Percentiles rank a stretch among this genome's conserved stretches.
phyloP scores from a whole-genome alignment of 176 grass and related monocot species.

The Zoysia pacifica region DNA sequence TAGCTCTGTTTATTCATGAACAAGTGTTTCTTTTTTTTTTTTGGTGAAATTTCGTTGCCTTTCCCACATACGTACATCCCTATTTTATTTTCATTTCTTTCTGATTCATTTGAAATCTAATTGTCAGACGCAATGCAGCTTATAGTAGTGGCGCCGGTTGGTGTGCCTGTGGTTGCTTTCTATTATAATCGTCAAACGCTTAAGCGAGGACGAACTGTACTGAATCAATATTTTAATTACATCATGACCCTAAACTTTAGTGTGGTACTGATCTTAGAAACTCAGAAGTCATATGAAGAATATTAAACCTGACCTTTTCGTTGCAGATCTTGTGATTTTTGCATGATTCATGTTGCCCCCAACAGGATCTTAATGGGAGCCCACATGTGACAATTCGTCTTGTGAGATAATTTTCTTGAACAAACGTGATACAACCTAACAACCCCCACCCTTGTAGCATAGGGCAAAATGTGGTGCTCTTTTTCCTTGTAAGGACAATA shows the following conservation, averaged over 20 bases:
- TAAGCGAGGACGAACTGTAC: too few species aligned
- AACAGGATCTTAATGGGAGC: too few species aligned
- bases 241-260: background rate
- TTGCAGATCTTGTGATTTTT: background rate
- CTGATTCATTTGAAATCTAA: background rate
- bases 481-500: slow-evolving; percentile 14
- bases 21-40: background rate
- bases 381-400: background rate
- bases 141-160: slow-evolving; percentile 1
- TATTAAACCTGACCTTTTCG: background rate
- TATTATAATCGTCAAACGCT: slow-evolving; percentile 13
- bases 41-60: background rate
- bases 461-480: too few species aligned
- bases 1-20: background rate
- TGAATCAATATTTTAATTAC: too few species aligned
- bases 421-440: background rate
- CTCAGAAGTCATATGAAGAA: background rate
- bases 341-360: background rate
- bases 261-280: background rate
- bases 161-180: slow-evolving; percentile 24
- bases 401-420: background rate
- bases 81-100: slow-evolving; percentile 13
- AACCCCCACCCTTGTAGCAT: too few species aligned
- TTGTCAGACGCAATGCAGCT: background rate
- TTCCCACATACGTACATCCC: background rate